A percentile compares a stretch with the other conserved stretches of the same genome.
Conservation (phyloP, 441 rosid species). For the Eruca vesicaria region DNA sequence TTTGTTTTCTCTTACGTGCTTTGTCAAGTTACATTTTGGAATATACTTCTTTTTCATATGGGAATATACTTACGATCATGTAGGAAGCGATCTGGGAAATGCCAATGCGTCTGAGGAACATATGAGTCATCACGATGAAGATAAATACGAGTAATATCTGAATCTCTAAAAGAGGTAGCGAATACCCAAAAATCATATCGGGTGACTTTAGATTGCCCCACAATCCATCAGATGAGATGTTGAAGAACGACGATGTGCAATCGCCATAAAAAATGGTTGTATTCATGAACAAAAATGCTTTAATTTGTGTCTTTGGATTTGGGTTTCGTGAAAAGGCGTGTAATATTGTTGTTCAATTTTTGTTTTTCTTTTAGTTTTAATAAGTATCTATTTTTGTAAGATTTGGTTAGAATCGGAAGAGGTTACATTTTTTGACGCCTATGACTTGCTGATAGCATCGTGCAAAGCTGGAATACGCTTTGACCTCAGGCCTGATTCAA, state of each 20-base stretch:
- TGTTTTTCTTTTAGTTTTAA: background rate
- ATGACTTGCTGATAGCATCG: background rate
- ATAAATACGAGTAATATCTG: conserved; percentile 22
- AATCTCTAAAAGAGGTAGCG: conserved; percentile 33
- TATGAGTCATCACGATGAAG: background rate
- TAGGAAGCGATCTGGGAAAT: conserved; percentile 9
- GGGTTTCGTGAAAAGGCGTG: background rate
- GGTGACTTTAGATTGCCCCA: conserved; percentile 23
- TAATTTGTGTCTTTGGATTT: background rate
- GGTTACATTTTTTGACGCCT: background rate
- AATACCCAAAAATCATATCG: conserved; percentile 13
- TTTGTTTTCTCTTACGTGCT: conserved; percentile 10
- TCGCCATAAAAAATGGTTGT: background rate
- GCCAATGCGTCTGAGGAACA: conserved; percentile 8
- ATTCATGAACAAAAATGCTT: conserved; percentile 1
- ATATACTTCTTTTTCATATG: background rate
- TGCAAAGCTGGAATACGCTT: background rate
- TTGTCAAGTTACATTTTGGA: conserved; percentile 1
- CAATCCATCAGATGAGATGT: conserved; percentile 27
- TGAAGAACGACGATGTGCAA: conserved; percentile 8
- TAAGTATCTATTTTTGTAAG: background rate
- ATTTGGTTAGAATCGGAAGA: background rate
- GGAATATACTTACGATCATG: conserved; percentile 21
- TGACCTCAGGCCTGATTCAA: background rate
- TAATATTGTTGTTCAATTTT: background rate